Evolutionary conservation across 1,284 basidiomycete species (phyloP), one percentile per base, ranked within the genome.

Genomic region (Cutaneotrichosporon mucoides): DNA sequence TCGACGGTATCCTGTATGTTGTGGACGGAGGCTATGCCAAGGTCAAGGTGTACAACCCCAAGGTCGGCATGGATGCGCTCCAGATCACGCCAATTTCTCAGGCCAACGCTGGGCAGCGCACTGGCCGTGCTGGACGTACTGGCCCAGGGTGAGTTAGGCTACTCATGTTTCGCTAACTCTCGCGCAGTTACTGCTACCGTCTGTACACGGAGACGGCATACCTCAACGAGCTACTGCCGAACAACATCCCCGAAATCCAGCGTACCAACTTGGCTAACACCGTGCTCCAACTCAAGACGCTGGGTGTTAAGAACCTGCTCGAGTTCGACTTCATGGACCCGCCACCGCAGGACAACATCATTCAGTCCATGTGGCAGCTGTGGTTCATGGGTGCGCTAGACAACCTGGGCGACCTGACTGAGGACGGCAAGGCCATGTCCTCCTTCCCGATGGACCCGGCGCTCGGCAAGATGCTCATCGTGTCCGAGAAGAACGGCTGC

Each of bases 311-410:
- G 84, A 85, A 99, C 74, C 84, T 99, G 56, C 90, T 99, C 68
- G 93, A 94, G 60, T 99, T 99, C 74, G 95, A 99, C 79, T 99
- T 99, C 75, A 90, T 99, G 85, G 96, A 98, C 76, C 96, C 96
- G 4, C 96, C 96, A 0, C 81, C 79, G 5, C 67, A 91, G 86
- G 90, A 89, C 61, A 95, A 95, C 73, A 95, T 94, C 67, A 81
- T 95, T 51, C 97, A 96, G 75, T 96, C 92, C 3, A 98, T 98
- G 94, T 98, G 98, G 76, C 94, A 98, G 77, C 86, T 99, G 24
- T 99, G 96, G 95, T 93, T 97, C 5, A 86, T 99, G 12, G 93
- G 93, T 42, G 96, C 96, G 3, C 83, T 99, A 8, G 92, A 99
- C 81, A 98, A 98, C 68, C 86, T 95, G 33, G 95, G 96, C n/a